Evolutionary conservation across 768 basidiomycete species (phyloP).

Genomic region (Hemileccinum impolitum): DNA sequence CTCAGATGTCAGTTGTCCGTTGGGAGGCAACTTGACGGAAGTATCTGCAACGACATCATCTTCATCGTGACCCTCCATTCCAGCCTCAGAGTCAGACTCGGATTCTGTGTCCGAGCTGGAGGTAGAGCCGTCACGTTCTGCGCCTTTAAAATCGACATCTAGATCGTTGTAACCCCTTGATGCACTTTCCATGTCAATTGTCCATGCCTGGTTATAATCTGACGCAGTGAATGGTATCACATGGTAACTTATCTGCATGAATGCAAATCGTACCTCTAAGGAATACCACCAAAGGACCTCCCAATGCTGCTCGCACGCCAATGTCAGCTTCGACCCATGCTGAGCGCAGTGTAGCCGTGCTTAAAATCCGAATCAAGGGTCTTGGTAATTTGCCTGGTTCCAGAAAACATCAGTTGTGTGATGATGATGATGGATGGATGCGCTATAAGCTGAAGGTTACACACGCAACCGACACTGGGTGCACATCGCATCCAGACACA

Average conservation of each 20-base stretch:
- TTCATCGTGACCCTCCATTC: conserved; percentile 26
- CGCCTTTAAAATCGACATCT: conserved; percentile 19
- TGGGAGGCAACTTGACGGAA: not conserved
- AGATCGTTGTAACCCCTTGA: conserved; percentile 23
- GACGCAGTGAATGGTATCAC: not conserved
- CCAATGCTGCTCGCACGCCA: conserved; percentile 64
- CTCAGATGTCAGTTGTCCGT: conserved; percentile 23
- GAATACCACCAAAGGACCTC: conserved; percentile 67
- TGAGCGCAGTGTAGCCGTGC: conserved; percentile 60
- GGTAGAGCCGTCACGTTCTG: conserved; percentile 33
- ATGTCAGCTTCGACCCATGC: conserved; percentile 69
- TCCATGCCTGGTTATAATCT: conserved; percentile 73
- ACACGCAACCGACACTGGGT: not conserved
- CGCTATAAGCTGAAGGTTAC: not conserved
- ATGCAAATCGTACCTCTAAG: conserved; percentile 51
- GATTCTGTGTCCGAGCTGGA: conserved; percentile 29
- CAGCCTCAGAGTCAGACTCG: conserved; percentile 12
- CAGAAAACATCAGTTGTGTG: conserved; percentile 10
- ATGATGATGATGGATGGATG: not conserved
- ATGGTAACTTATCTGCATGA: not conserved
- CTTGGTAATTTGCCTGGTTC: conserved; percentile 23
- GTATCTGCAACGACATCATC: conserved; percentile 36
- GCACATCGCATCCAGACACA: not conserved
- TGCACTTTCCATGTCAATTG: conserved; percentile 22
- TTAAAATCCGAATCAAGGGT: conserved; percentile 44